These are phyloP conservation scores for Nitzschia inconspicua DNA, from an alignment of 108 stramenopile species.

Conservation along the genomic window DNA sequence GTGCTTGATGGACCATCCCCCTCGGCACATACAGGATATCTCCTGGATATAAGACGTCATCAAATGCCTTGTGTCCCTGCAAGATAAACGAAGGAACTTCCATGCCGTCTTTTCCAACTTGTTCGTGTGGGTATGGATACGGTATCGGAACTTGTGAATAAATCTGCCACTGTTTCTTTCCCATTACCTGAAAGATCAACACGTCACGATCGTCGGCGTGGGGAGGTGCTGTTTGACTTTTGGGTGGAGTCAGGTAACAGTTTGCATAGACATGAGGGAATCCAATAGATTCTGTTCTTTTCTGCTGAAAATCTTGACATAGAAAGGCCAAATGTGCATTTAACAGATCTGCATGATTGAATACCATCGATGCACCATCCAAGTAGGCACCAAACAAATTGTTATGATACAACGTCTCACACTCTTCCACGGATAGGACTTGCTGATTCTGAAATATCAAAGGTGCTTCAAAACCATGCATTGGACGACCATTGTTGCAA, in stretches of 20 bases:
- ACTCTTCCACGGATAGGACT: slow-evolving; percentile 31
- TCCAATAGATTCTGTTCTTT: slow-evolving; percentile 9
- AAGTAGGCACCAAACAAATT: slow-evolving; percentile 67
- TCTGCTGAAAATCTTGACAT: slow-evolving; percentile 70
- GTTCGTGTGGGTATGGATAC: slow-evolving; percentile 76
- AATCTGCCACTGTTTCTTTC: slow-evolving; percentile 75
- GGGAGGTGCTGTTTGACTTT: slow-evolving; percentile 63
- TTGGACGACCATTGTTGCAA: too few relatives aligned
- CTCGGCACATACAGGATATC: slow-evolving; percentile 88
- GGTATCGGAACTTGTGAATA: slow-evolving; percentile 60
- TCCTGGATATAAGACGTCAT: slow-evolving; percentile 47
- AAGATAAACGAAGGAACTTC: slow-evolving; percentile 47
- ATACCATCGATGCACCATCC: slow-evolving; percentile 71
- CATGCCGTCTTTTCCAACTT: slow-evolving; percentile 80
- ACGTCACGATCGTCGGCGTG: slow-evolving; percentile 93
- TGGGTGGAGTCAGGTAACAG: slow-evolving; percentile 77
- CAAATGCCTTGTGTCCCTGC: slow-evolving; percentile 38
- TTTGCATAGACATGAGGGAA: slow-evolving; percentile 80
- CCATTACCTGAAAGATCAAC: slow-evolving; percentile 73
- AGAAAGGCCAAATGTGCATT: slow-evolving; percentile 47
- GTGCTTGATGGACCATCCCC: slow-evolving; percentile 84
- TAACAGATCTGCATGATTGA: slow-evolving; percentile 73
- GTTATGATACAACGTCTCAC: slow-evolving; percentile 31
- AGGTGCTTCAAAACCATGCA: background rate
- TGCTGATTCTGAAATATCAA: slow-evolving; percentile 51